Base-by-base conservation (phyloP, 257 asterid genomes). In the Solanum ahanhuiri region DNA sequence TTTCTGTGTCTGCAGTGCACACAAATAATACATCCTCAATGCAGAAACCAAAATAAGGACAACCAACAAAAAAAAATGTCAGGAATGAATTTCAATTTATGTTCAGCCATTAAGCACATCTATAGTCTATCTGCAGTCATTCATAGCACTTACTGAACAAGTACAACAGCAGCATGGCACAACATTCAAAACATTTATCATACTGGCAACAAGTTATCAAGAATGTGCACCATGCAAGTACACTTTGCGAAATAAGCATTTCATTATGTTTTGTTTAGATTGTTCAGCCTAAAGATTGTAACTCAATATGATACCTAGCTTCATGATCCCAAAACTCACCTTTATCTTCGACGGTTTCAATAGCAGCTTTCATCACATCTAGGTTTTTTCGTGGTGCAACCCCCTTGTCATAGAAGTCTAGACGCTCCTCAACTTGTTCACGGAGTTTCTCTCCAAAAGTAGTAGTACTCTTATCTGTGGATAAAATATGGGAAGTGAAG, bases 361-460 rank as follows among this genome's bases (percentile, higher is more conserved):
- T 82, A 37, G 94, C 98, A 83, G 98, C 86, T 90, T 93, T 92
- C 99, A 96, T 96, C 89, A 94, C 92, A 83, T 96, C 99, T 9
- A 95, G 89, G 91, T 96, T 96, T 89, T 96, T 96, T 48, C 98
- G 96, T 81, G 98, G 98, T 82, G 99, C 99, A 85, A 95, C 98
- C 31, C 98, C 99, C 90, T 95, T 94, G 86, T 96, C 99, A 79
- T 96, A 96, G 75, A 96, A 96, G 67, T 96, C 98, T 2, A 96
- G 98, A 9, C 99, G 88, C 89, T 96, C 99, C 89, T 96, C 99
- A 84, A 96, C 99, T 91, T 96, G 99, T 91, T 96, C 98, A 41
- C 99, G 98, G 64, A 96, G 98, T 87, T 96, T 95, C 91, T 94
- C 99, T 10, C 99, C 99, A 86, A 90, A 96, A 43, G 94, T 87